Evolutionary conservation across 441 rosid species (phyloP), one percentile per base, ranked within the genome.

Genomic region (Eruca vesicaria): DNA sequence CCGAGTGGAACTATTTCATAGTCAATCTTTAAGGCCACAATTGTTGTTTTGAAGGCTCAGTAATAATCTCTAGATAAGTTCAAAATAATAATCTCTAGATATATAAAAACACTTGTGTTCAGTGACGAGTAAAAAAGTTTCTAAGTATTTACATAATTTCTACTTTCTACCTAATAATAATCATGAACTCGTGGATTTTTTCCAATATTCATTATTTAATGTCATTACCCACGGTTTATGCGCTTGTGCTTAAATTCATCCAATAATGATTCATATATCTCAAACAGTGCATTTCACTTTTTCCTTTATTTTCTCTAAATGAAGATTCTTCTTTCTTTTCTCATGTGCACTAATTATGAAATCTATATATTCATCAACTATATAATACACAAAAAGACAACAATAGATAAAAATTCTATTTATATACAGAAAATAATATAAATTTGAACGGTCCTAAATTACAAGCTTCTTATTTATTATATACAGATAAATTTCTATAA

Each of bases 311-410:
- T 50, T 50, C 56, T 50, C 23, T 18, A 15, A 48, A 48, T 48
- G 53, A 20, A 48, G 53, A 48, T 50, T 50, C 56, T 50, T 50
- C 56, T 50, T 23, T 16, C 53, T 48, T 50, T 50, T 18, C 58
- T 66, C 77, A 72, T 77, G 64, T 77, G 77, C 77, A 52, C 41
- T 66, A 66, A 50, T 77, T 66, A 71, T 77, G 38, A 66, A 59
- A 66, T 45, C 8, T 33, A 14, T 26, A 59, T 32, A 8, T 16
- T 43, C 21, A 57, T 31, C 52, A 56, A 41, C 3, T 50, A 50
- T 50, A 62, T 20, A n/a, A 38, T 16, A 36, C 28, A 15, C 55
- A 63, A 69, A 23, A 55, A 41, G 35, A 29, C 16, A 70, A 35
- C 10, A 63, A 50, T 16, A 69, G 20, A 55, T 1, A 19, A 20